Evolutionary conservation across 306 rosid genomes (phyloP), one percentile per base, ranked within the genome.

Genomic region (Fagus sylvatica): DNA sequence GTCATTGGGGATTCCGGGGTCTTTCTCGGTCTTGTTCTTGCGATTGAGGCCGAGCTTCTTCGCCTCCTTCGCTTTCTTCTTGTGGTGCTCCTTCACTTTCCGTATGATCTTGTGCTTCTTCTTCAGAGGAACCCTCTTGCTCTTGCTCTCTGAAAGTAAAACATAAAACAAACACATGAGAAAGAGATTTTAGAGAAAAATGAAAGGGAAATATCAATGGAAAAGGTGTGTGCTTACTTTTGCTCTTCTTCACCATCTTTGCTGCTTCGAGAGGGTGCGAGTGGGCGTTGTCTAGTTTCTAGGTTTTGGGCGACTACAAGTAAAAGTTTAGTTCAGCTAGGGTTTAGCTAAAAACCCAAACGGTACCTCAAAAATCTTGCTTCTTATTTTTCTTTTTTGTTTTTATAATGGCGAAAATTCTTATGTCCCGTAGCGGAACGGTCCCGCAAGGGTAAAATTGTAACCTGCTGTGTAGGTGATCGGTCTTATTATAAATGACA

Each of bases 1-100:
- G 71, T 93, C 99, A 75, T 93, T 96, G 71, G 99, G 99, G 56
- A 96, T 96, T 55, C 99, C 99, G 0, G 99, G 99, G 76, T 96
- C 99, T 81, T 96, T 96, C 89, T 93, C 99, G 22, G 88, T 88
- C 91, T 89, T 93, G 41, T 70, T 85, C 82, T 90, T 91, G 3
- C 85, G 72, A 48, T 77, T 82, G 74, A 89, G 49, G 7, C 77
- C 75, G 33, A 93, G 94, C 85, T 91, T 96, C 67, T 96, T 96
- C 3, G 98, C 99, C 73, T 93, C 99, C 81, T 96, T 96, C 5
- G 96, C 92, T 76, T 93, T 90, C 71, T 96, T 96, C 78, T 67
- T 90, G 51, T 91, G 90, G 75, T 96, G 99, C 78, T 96, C 97
- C 53, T 89, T 91, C 80, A 96, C 99, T 87, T 91, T 96, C 80